Conservation (phyloP, 2,329 filamentous ascomycete genomes). For the Fusarium transvaalense region DNA sequence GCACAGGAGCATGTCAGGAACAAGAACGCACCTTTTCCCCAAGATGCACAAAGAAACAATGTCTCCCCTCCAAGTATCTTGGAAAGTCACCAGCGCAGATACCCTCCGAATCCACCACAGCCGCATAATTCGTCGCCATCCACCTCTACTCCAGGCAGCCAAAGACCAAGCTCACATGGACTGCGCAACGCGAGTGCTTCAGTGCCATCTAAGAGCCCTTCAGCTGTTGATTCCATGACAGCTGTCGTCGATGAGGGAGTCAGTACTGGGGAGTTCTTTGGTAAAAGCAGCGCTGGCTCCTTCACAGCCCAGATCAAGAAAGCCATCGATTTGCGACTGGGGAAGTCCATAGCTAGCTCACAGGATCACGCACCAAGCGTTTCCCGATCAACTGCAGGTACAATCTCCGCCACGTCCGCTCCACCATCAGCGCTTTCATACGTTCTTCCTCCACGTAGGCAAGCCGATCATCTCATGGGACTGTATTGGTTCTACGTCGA, state of each 20-base stretch:
- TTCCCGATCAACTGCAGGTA: not conserved
- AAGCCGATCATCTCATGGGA: slow-evolving; percentile 59
- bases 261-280: slow-evolving; percentile 59
- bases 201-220: slow-evolving; percentile 43
- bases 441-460: slow-evolving; percentile 59
- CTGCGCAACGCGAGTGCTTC: slow-evolving; percentile 31
- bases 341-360: slow-evolving; percentile 22
- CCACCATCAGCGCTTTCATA: slow-evolving; percentile 51
- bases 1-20: not conserved
- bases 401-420: slow-evolving; percentile 2
- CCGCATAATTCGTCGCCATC: slow-evolving; percentile 28
- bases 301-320: slow-evolving; percentile 62
- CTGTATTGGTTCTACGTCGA: slow-evolving; percentile 63
- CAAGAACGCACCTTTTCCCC: not conserved
- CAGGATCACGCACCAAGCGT: not conserved
- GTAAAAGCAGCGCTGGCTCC: slow-evolving; percentile 60
- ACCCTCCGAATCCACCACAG: not conserved
- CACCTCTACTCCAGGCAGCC: slow-evolving; percentile 22
- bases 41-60: not conserved
- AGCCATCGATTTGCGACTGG: slow-evolving; percentile 54
- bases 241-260: slow-evolving; percentile 58
- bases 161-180: slow-evolving; percentile 13
- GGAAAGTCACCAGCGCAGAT: not conserved
- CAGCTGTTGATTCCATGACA: slow-evolving; percentile 60
- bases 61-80: not conserved